phyloP scores from a whole-genome alignment of 2,329 filamentous ascomycete genomes.

The Cladophialophora carrionii region DNA sequence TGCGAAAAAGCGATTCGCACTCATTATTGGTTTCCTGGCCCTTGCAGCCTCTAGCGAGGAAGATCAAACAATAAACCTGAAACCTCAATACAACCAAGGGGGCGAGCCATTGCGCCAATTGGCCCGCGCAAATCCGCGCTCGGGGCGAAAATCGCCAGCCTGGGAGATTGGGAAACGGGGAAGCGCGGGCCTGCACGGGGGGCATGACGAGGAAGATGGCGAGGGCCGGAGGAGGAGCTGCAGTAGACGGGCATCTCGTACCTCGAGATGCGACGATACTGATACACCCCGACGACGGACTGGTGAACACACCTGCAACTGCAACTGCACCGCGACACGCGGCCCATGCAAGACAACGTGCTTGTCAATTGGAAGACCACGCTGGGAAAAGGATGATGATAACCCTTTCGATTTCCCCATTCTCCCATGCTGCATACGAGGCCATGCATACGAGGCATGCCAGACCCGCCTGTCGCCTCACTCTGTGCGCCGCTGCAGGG shows the following conservation, averaged over 20 bases:
- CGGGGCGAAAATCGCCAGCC: not conserved
- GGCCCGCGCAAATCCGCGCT: not conserved
- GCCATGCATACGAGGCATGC: not conserved
- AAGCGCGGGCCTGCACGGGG: not conserved
- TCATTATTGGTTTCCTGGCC: not conserved
- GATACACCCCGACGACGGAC: too few species aligned
- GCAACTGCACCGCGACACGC: not conserved
- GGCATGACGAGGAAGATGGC: not conserved
- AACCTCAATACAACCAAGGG: not conserved
- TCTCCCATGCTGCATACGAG: not conserved
- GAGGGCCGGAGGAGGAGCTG: too few species aligned
- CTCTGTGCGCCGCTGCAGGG: not conserved
- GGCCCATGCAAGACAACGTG: not conserved
- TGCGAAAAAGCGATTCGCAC: not conserved
- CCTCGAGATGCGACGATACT: too few species aligned
- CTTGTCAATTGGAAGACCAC: not conserved
- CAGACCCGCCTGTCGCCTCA: conserved; percentile 1
- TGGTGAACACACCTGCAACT: not conserved
- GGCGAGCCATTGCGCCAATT: not conserved
- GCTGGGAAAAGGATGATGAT: too few species aligned
- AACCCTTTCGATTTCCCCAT: not conserved
- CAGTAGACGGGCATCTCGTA: too few species aligned
- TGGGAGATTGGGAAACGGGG: not conserved
- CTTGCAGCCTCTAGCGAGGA: not conserved
- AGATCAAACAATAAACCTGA: conserved; percentile 1